phyloP scores from a whole-genome alignment of 768 basidiomycete genomes.

The Leccinellum luteum region DNA sequence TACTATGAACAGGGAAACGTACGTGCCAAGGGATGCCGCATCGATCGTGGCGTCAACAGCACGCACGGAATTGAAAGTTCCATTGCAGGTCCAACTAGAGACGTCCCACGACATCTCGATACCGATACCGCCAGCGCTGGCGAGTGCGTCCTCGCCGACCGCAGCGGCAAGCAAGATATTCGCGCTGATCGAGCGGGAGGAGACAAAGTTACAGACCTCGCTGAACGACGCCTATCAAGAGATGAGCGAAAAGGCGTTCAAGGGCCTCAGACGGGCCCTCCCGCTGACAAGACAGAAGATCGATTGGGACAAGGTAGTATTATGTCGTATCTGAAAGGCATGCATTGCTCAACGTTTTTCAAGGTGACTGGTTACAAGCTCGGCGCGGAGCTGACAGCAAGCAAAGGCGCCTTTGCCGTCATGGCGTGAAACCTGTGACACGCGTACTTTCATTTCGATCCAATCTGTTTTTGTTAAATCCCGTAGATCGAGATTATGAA shows the following conservation, averaged over 20 bases:
- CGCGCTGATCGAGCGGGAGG: constrained; percentile 78
- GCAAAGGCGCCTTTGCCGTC: constrained; percentile 50
- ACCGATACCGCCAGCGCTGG: constrained; percentile 56
- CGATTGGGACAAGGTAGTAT: constrained; percentile 88
- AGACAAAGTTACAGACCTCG: constrained; percentile 73
- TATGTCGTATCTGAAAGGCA: neutral
- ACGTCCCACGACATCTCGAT: constrained; percentile 70
- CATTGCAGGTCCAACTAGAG: constrained; percentile 78
- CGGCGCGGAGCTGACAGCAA: constrained; percentile 71
- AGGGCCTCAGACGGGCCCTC: constrained; percentile 82
- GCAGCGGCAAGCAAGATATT: constrained; percentile 68
- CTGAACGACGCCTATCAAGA: constrained; percentile 82
- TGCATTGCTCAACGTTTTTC: neutral
- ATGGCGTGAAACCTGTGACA: constrained; percentile 19
- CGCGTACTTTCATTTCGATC: neutral
- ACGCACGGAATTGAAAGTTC: neutral
- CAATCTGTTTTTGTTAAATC: neutral
- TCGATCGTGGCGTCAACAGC: neutral
- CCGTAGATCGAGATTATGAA: constrained; percentile 1
- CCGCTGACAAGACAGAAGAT: constrained; percentile 92
- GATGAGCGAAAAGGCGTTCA: constrained; percentile 93
- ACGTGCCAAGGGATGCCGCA: constrained; percentile 33
- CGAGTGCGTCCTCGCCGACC: constrained; percentile 46
- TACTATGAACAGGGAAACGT: constrained; percentile 97
- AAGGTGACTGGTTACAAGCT: constrained; percentile 61